Evolutionary conservation across 352 stramenopile genomes (phyloP), one percentile per base, ranked within the genome.

Genomic region (Pythium guiyangense): DNA sequence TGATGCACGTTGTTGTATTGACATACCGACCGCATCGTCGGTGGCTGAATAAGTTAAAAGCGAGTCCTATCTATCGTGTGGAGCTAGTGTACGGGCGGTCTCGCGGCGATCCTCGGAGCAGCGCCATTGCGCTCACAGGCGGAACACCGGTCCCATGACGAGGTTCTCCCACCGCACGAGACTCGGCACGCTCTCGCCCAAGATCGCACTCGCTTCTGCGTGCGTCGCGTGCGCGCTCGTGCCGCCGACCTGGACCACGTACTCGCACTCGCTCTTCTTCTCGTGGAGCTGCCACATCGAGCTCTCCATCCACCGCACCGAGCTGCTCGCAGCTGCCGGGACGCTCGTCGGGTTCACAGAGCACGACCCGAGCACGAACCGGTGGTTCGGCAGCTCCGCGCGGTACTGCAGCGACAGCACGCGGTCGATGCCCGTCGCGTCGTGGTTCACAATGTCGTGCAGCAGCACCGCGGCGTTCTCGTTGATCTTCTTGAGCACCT

Each of bases 281-380:
- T 63, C 57, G 44, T 54, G 50, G 22, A 57, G 22, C 31, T 58
- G 40, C 81, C 81, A 91, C 68, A 86, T 86, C 29, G 82, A 87
- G 74, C 86, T 88, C 22, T 89, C 78, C 74, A 91, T 84, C 81
- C 78, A 89, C 64, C 87, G 74, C 42, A 89, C 74, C 43, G 73
- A 83, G 22, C 71, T 11, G 71, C 37, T 86, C 71, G 59, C 85
- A 70, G 60, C 86, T 71, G 53, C 85, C 71, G 50, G 77, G 57
- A 12, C 69, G 67, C 43, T 69, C 0, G 57, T 51, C 17, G 81
- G 79, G 59, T 91, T 88, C 55, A 86, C 72, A 20, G 81, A 88
- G 14, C 73, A 69, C 66, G 87, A 86, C 58, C 78, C 88, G 51
- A 91, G 85, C 53, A 91, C 65, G 57, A 81, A 87, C 6, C 78